Evolutionary conservation across 768 basidiomycete genomes (phyloP).

Genomic region (Termitomyces sp.): DNA sequence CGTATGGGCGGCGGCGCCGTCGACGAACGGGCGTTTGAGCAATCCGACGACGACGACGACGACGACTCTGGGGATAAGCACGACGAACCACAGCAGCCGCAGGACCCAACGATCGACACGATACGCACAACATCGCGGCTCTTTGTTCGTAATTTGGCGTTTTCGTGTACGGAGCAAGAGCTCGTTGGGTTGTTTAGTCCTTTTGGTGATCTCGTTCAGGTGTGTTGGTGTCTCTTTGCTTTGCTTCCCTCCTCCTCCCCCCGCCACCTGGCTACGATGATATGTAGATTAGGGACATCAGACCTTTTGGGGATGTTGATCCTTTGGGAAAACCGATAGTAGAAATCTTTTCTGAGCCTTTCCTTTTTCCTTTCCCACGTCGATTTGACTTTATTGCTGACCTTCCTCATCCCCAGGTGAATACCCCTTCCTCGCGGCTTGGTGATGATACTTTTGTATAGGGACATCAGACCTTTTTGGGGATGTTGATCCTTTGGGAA

Average conservation of each 20-base stretch:
- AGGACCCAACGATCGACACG: constrained; percentile 39
- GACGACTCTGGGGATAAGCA: too few relatives aligned
- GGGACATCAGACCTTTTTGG: constrained; percentile 60
- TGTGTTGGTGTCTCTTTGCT: constrained; percentile 31
- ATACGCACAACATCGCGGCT: constrained; percentile 74
- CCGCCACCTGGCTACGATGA: constrained; percentile 33
- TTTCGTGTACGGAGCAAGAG: constrained; percentile 72
- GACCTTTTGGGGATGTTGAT: constrained; percentile 35
- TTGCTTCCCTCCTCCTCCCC: not conserved
- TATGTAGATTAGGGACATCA: constrained; percentile 38
- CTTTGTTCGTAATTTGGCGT: constrained; percentile 94
- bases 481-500: constrained; percentile 56
- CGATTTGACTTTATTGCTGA: not conserved
- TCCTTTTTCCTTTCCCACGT: constrained; percentile 7
- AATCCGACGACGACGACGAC: constrained; percentile 56
- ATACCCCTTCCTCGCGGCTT: constrained; percentile 8
- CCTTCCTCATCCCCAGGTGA: constrained; percentile 30
- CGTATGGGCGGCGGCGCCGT: constrained; percentile 49
- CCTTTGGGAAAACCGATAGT: constrained; percentile 45
- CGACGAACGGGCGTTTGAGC: constrained; percentile 46
- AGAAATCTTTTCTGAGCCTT: constrained; percentile 43
- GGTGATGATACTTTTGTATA: constrained; percentile 43
- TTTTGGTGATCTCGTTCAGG: constrained; percentile 76
- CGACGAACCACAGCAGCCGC: constrained; percentile 5
- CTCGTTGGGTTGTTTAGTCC: constrained; percentile 56